Evolutionary conservation across 1,284 basidiomycete species (phyloP).

Genomic region (Phellinidium pouzarii): DNA sequence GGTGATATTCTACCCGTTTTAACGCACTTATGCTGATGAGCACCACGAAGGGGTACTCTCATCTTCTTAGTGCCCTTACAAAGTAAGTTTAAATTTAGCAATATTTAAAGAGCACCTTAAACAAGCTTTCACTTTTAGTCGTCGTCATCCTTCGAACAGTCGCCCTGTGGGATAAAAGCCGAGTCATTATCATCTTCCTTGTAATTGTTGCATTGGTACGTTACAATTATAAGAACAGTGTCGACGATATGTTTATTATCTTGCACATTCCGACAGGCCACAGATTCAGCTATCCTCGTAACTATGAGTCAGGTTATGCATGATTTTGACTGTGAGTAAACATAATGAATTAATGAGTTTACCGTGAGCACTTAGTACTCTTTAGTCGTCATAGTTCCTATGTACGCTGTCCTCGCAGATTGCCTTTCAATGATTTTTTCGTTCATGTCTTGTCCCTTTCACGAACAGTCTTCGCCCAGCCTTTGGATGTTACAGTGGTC

Average conservation of each 20-base stretch:
- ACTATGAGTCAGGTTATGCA: constrained; percentile 2
- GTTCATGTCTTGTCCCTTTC: not conserved
- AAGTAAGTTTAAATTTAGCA: not conserved
- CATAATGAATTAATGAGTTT: too few relatives aligned
- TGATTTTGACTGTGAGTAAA: constrained; percentile 1
- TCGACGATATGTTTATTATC: not conserved
- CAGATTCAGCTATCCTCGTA: constrained; percentile 1
- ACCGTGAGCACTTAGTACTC: too few relatives aligned
- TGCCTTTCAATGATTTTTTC: too few relatives aligned
- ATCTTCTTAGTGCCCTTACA: constrained; percentile 10
- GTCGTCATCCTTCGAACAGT: constrained; percentile 2
- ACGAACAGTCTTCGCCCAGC: constrained; percentile 1
- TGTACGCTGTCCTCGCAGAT: not conserved
- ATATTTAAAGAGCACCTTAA: not conserved
- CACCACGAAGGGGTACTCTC: not conserved
- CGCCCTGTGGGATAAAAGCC: constrained; percentile 6
- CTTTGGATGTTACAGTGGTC: not conserved
- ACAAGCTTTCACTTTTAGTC: not conserved
- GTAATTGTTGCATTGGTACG: not conserved
- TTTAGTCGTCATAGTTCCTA: too few relatives aligned
- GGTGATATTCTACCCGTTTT: not conserved
- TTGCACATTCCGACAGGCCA: not conserved
- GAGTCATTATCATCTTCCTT: not conserved
- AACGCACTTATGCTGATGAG: not conserved
- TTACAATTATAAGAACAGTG: not conserved